Conservation (phyloP, 2,329 filamentous ascomycete species). For the Ceratocystis huliohia region DNA sequence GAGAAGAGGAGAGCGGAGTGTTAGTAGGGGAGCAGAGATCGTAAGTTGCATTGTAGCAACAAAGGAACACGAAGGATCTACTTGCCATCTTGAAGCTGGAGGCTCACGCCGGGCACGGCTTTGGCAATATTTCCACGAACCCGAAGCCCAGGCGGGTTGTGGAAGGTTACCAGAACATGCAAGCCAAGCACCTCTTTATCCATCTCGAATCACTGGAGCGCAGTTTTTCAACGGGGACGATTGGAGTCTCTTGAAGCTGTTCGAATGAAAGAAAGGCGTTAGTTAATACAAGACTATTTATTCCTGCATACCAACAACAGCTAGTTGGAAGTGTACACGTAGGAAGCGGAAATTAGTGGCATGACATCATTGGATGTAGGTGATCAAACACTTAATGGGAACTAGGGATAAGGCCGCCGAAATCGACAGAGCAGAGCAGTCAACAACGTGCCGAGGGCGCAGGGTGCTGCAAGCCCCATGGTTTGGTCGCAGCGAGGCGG, state of each 20-base stretch:
- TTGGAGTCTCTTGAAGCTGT: neutral
- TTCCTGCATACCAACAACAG: no score
- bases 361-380: conserved; percentile 9
- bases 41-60: no score
- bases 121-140: conserved; percentile 59
- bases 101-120: conserved; percentile 52
- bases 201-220: conserved; percentile 13
- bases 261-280: neutral
- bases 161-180: conserved; percentile 61
- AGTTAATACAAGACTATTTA: neutral
- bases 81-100: conserved; percentile 61
- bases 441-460: neutral
- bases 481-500: neutral
- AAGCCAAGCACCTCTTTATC: conserved; percentile 56
- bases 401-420: conserved; percentile 8
- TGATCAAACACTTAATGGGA: neutral
- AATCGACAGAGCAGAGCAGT: neutral
- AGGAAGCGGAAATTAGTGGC: conserved; percentile 5
- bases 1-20: neutral
- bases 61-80: conserved; percentile 12
- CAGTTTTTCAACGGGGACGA: neutral
- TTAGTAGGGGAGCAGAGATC: no score
- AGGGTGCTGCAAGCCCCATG: neutral
- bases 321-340: neutral
- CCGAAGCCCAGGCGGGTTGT: conserved; percentile 48